Percentiles rank a stretch among this genome's conserved stretches.
These are phyloP conservation scores for Plasmodium coatneyi DNA, from an alignment of 169 alveolate genomes.

Conservation along the genomic window DNA sequence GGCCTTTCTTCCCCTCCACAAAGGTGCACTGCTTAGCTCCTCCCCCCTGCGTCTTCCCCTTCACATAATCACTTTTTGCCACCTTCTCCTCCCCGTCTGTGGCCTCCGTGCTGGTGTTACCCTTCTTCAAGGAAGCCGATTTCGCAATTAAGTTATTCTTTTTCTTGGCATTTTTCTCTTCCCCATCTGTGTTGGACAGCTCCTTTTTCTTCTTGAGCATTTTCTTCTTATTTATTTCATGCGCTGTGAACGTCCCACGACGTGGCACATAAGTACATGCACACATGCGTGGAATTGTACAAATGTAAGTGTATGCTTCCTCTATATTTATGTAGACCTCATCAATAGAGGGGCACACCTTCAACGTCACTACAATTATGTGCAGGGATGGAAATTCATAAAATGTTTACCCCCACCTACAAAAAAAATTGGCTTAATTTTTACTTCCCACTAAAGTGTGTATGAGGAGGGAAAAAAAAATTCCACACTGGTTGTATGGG, in stretches of 20 bases:
- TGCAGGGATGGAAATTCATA: background rate
- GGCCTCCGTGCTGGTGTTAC: background rate
- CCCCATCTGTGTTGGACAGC: background rate
- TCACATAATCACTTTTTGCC: background rate
- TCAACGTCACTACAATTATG: background rate
- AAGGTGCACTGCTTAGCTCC: background rate
- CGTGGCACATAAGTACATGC: background rate
- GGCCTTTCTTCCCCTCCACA: background rate
- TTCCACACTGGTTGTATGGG: background rate
- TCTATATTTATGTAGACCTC: background rate
- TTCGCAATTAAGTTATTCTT: background rate
- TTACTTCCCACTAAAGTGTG: background rate
- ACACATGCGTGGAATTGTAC: background rate
- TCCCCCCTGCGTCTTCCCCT: background rate
- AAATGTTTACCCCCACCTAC: background rate
- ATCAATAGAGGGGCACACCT: background rate
- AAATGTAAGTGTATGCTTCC: background rate
- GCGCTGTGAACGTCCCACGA: background rate
- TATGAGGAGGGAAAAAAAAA: background rate
- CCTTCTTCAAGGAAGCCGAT: slow-evolving; percentile 2
- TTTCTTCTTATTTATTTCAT: background rate
- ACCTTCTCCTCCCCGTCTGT: slow-evolving; percentile 11
- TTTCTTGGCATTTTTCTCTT: slow-evolving; percentile 23
- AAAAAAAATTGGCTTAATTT: background rate
- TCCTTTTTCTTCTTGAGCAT: slow-evolving; percentile 64